phyloP scores from a whole-genome alignment of 164 flowering plant genomes.

The Platanus orientalis region DNA sequence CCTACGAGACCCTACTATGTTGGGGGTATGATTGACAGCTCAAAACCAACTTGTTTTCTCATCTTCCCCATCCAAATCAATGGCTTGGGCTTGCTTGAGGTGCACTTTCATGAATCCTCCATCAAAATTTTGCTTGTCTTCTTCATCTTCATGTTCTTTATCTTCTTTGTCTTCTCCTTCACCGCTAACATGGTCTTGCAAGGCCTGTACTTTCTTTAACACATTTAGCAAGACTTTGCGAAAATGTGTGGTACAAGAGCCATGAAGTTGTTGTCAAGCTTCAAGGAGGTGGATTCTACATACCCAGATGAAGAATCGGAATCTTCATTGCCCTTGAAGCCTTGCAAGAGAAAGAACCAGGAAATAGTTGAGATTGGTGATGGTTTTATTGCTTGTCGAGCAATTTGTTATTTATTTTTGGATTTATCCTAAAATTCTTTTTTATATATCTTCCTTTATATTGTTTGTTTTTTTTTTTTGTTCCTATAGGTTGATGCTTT shows the following conservation, averaged over 20 bases:
- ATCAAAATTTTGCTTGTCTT: slow-evolving; percentile 49
- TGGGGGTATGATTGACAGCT: too few species aligned
- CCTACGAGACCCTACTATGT: too few species aligned
- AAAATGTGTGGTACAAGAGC: slow-evolving; percentile 54
- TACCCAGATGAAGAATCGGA: slow-evolving; percentile 24
- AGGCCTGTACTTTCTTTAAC: slow-evolving; percentile 72
- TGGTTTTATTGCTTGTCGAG: slow-evolving; percentile 15
- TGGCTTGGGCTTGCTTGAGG: slow-evolving; percentile 59
- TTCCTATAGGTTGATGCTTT: too few species aligned
- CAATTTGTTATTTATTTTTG: too few species aligned
- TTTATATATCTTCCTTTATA: too few species aligned
- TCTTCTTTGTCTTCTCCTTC: slow-evolving; percentile 24
- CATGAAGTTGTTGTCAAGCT: slow-evolving; percentile 29
- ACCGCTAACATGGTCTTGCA: slow-evolving; percentile 58
- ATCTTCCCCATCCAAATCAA: slow-evolving; percentile 6
- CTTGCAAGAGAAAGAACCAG: slow-evolving; percentile 41
- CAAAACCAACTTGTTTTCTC: too few species aligned
- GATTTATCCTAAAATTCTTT: too few species aligned
- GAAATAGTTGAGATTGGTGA: slow-evolving; percentile 18
- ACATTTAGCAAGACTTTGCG: slow-evolving; percentile 36
- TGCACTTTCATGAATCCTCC: slow-evolving; percentile 73
- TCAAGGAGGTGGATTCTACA: slow-evolving; percentile 35
- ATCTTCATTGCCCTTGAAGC: slow-evolving; percentile 48
- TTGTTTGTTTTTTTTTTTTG: too few species aligned
- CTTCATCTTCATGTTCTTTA: slow-evolving; percentile 24